Conservation (phyloP, 257 asterid genomes). For the Fraxinus excelsior region DNA sequence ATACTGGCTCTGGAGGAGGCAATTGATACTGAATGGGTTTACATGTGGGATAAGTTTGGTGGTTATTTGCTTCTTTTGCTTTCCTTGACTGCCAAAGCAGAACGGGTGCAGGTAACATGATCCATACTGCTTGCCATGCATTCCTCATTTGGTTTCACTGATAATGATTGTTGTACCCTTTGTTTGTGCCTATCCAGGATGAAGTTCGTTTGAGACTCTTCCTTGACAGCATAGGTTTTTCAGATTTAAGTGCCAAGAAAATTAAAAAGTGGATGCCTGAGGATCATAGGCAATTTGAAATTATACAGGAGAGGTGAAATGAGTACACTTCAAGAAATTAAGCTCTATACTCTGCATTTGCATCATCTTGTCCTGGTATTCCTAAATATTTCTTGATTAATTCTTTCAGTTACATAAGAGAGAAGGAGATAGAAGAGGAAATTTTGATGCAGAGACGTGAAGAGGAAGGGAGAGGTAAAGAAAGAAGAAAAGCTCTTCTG, state of each 20-base stretch:
- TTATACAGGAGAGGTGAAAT: slow-evolving; percentile 92
- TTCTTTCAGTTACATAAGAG: slow-evolving; percentile 81
- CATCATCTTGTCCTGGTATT: slow-evolving; percentile 19
- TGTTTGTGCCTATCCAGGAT: slow-evolving; percentile 56
- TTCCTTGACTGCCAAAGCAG: slow-evolving; percentile 98
- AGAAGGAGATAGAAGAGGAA: slow-evolving; percentile 99
- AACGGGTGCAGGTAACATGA: slow-evolving; percentile 86
- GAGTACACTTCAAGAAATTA: background rate
- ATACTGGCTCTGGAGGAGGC: slow-evolving; percentile 97
- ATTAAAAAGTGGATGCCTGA: slow-evolving; percentile 98
- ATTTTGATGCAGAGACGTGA: slow-evolving; percentile 97
- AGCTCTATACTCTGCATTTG: slow-evolving; percentile 9
- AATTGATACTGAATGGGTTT: slow-evolving; percentile 99
- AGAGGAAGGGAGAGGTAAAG: slow-evolving; percentile 98
- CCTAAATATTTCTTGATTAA: slow-evolving; percentile 25
- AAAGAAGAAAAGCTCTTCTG: slow-evolving; percentile 90
- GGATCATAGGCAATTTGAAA: slow-evolving; percentile 93
- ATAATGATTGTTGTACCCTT: slow-evolving; percentile 7
- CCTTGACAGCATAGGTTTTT: slow-evolving; percentile 96
- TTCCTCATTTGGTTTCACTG: slow-evolving; percentile 18
- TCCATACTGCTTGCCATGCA: slow-evolving; percentile 21
- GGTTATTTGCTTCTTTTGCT: slow-evolving; percentile 98
- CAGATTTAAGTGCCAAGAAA: slow-evolving; percentile 95
- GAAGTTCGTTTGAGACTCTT: slow-evolving; percentile 95
- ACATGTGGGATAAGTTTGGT: slow-evolving; percentile 99